These are phyloP conservation scores for Oryza longistaminata DNA, from an alignment of 176 grass and related monocot species.

Conservation along the genomic window DNA sequence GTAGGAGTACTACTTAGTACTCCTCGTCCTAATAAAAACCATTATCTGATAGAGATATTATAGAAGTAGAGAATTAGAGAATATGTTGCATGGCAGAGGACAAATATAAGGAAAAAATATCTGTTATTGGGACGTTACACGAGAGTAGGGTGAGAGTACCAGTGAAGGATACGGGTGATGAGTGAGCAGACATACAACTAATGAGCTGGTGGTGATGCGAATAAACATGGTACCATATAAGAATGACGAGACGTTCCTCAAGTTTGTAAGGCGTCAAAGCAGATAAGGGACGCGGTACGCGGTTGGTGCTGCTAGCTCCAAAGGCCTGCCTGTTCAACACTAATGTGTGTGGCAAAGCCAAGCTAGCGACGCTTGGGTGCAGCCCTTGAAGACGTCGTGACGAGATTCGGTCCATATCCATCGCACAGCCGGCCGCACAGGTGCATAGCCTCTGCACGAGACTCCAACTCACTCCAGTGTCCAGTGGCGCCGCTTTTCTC, in stretches of 20 bases:
- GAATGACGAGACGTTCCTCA: not conserved
- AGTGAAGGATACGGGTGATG: too few species aligned
- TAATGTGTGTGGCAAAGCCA: not conserved
- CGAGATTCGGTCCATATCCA: slow-evolving; percentile 22
- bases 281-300: not conserved
- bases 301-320: not conserved
- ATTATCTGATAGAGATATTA: too few species aligned
- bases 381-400: not conserved
- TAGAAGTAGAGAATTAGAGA: too few species aligned
- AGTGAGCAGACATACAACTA: not conserved
- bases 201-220: too few species aligned
- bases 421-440: not conserved
- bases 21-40: too few species aligned
- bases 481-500: not conserved
- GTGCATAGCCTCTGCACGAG: not conserved
- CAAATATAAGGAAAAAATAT: too few species aligned
- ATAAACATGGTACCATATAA: not conserved
- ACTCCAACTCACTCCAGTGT: not conserved
- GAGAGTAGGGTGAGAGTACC: too few species aligned
- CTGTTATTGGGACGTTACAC: too few species aligned
- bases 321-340: not conserved
- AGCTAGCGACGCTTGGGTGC: not conserved
- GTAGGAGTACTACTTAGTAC: too few species aligned
- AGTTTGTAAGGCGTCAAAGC: not conserved
- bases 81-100: too few species aligned